Evolutionary conservation across 352 stramenopile genomes (phyloP), one percentile per base, ranked within the genome.

Genomic region (Achlya hypogyna): DNA sequence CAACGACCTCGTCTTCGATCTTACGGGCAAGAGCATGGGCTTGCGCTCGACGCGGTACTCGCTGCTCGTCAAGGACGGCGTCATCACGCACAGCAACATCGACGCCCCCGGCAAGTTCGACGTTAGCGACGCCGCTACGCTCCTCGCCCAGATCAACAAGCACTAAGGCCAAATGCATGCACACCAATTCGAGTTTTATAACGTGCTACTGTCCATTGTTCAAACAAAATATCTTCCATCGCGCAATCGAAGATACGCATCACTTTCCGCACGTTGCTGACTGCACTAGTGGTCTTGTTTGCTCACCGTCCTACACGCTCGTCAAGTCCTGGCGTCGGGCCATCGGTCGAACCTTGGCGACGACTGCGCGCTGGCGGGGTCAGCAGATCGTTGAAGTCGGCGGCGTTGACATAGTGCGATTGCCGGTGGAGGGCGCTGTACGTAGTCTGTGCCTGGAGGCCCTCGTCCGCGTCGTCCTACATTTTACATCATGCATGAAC

Each of bases 81-180:
- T 54, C 38, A 10, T 67, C 29, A 58, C 51, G 20, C 9, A 29
- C 12, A 5, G 56, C 51, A 67, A 67, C 51, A 27, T 67, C 3
- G 60, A 67, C 42, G 42, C 35, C 5, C 25, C 23, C 38, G 43
- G 43, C 51, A 54, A 67, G 35, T 58, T 53, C 10, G 23, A 67
- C 22, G 34, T 49, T 16, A 58, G 38, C 22, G 42, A 58, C 38
- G 60, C 60, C 27, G 38, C 45, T 10, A 45, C 43, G 18, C 49
- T 67, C 28, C 32, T 67, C 9, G 42, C 42, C 4, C 60, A 67
- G 47, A 45, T 29, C 60, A n/a, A 45, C 4, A 38, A 35, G 54
- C 20, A n/a, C 54, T 45, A 45, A 45, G 38, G 2, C 38, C 1
- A 10, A n/a, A 10, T 45, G 38, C 2, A 45, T 45, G 2, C 38